phyloP scores from a whole-genome alignment of 257 asterid genomes.

The Nemophila menziesii region DNA sequence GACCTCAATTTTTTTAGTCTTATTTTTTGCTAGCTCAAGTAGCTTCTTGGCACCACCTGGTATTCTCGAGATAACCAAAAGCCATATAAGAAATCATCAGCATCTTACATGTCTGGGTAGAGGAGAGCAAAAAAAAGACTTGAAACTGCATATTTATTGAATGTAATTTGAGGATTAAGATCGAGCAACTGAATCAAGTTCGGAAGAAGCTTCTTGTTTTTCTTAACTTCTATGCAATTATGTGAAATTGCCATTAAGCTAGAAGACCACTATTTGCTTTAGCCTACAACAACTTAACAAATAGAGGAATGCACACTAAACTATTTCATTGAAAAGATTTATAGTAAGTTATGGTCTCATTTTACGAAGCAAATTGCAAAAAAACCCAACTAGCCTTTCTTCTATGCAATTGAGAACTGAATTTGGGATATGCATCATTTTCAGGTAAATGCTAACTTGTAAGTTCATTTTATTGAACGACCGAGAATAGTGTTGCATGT shows the following conservation, averaged over 20 bases:
- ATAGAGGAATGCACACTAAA: conserved; percentile 64
- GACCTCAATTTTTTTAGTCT: no score
- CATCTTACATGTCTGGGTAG: conserved; percentile 63
- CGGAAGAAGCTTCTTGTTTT: conserved; percentile 45
- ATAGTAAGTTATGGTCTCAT: no score
- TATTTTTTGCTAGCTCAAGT: conserved; percentile 56
- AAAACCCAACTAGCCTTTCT: no score
- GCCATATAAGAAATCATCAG: conserved; percentile 86
- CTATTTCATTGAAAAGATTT: no score
- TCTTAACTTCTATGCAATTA: conserved; percentile 39
- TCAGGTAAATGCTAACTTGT: no score
- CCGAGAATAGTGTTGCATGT: no score
- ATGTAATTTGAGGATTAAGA: conserved; percentile 49
- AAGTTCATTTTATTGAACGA: no score
- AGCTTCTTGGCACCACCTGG: conserved; percentile 52
- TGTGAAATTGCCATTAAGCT: conserved; percentile 35
- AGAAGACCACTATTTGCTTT: conserved; percentile 23
- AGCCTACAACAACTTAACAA: conserved; percentile 45
- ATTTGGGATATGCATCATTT: no score
- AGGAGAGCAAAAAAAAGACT: conserved; percentile 42
- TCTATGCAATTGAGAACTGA: no score
- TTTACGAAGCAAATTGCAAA: conserved; percentile 34
- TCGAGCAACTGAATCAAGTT: conserved; percentile 54
- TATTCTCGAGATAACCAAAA: conserved; percentile 70
- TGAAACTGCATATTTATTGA: conserved; percentile 51